These are phyloP conservation scores for Seiridium cupressi DNA, from an alignment of 2,329 filamentous ascomycete genomes.

Conservation along the genomic window DNA sequence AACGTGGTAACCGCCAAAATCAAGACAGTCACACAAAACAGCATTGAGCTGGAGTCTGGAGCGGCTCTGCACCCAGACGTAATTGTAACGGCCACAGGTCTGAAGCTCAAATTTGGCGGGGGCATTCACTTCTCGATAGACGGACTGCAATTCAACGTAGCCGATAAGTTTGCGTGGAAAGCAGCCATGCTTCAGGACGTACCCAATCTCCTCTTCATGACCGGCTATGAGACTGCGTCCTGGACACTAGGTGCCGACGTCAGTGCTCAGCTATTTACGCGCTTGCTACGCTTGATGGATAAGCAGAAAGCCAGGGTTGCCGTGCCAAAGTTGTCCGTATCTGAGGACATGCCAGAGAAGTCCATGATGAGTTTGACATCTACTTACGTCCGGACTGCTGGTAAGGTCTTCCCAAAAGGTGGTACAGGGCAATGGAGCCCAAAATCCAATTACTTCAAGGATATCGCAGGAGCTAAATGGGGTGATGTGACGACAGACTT, in stretches of 20 bases:
- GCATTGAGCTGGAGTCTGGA: conserved; percentile 37
- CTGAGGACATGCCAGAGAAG: neutral
- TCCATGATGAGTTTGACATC: conserved; percentile 32
- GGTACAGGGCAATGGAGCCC: conserved; percentile 20
- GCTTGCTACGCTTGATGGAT: conserved; percentile 50
- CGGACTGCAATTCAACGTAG: conserved; percentile 38
- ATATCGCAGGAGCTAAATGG: conserved; percentile 18
- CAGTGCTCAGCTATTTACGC: conserved; percentile 44
- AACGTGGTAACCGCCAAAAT: conserved; percentile 46
- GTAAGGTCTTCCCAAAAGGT: conserved; percentile 35
- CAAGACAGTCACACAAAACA: conserved; percentile 37
- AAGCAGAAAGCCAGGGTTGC: conserved; percentile 38
- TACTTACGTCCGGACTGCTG: conserved; percentile 36
- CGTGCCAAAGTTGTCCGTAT: conserved; percentile 37
- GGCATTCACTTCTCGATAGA: conserved; percentile 51
- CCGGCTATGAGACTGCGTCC: conserved; percentile 59
- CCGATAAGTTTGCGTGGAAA: conserved; percentile 55
- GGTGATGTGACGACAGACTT: conserved; percentile 18
- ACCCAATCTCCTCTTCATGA: conserved; percentile 57
- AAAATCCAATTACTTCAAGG: conserved; percentile 19
- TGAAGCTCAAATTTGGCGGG: conserved; percentile 55
- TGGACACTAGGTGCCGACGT: conserved; percentile 64
- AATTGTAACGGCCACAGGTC: conserved; percentile 65
- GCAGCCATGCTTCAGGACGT: conserved; percentile 60
- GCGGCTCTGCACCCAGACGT: conserved; percentile 52